phyloP scores from a whole-genome alignment of 176 grass and related monocot genomes.

The Oryza glaberrima region DNA sequence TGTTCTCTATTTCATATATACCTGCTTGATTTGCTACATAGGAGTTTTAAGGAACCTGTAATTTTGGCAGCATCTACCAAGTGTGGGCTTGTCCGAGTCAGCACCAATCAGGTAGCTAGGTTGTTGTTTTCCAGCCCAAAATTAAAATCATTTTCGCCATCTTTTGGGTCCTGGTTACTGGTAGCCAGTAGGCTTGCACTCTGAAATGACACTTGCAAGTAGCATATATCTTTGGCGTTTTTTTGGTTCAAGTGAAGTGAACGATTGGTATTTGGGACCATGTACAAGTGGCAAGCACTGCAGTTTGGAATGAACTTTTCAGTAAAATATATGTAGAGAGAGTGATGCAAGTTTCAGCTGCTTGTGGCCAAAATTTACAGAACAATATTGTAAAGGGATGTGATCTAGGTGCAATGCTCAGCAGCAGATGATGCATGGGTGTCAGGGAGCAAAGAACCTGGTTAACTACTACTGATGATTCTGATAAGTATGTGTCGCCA shows the following conservation, averaged over 20 bases:
- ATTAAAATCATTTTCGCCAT: conserved; percentile 4
- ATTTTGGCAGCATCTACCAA: not conserved
- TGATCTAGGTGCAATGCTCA: not conserved
- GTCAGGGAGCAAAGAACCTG: conserved; percentile 25
- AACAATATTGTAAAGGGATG: conserved; percentile 8
- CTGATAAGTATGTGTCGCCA: conserved; percentile 22
- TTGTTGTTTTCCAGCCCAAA: conserved; percentile 38
- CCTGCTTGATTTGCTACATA: no score
- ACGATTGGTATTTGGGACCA: not conserved
- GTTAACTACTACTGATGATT: conserved; percentile 7
- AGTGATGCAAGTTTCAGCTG: conserved; percentile 16
- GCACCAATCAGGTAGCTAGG: conserved; percentile 45
- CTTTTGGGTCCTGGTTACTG: not conserved
- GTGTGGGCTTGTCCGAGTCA: conserved; percentile 39
- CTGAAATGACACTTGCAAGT: conserved; percentile 34
- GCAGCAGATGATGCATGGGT: not conserved
- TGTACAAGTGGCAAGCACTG: conserved; percentile 3
- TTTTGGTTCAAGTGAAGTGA: conserved; percentile 19
- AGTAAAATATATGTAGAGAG: not conserved
- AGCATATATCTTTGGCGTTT: not conserved
- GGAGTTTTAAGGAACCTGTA: not conserved
- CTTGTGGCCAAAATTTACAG: not conserved
- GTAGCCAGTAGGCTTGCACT: not conserved
- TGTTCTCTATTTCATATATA: no score
- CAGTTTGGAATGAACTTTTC: not conserved